Base-by-base conservation (phyloP, 306 rosid species). In the Acmispon strigosus region DNA sequence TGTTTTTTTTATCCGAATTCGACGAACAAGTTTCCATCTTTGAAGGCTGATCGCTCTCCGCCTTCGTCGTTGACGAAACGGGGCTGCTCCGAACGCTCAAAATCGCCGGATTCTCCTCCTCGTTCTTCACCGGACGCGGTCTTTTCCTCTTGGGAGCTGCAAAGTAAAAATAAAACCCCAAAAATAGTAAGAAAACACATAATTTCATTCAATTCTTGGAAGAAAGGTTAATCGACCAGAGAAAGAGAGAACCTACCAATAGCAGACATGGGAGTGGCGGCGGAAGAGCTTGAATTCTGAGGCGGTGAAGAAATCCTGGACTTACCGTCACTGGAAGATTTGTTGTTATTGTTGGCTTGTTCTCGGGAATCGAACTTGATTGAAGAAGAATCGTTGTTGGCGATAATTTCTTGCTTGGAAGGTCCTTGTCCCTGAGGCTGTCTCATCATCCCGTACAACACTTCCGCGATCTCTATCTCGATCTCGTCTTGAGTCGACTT, bases 391-490 rank as follows among this genome's bases (percentile, higher is more conserved):
- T 90, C 96, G 24, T 69, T 75, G 18, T 5, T 12, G 9, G 77
- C 72, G 39, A 64, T 20, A 42, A 75, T 60, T 66, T 89, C 96
- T 71, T 87, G 95, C 86, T 87, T 89, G 0, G 91, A 57, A 57
- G 90, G 86, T n/a, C 84, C 97, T 16, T 66, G 72, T 15, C 47
- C 34, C 19, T 91, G 97, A 3, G 99, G 96, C 72, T 95, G 99
- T 59, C 92, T 86, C 86, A 70, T 70, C 99, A 94, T 89, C 17
- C 91, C 96, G 78, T 83, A 95, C 83, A 95, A 72, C 43, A 95
- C 99, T 75, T 89, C 97, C 0, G 99, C 99, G 36, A 95, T 87
- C 89, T 95, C 99, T 73, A 86, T 95, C 86, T 94, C 99, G 81
- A 95, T 86, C 79, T 91, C 99, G 3, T 95, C 97, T 63, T 91